Conservation (phyloP, 331 rosid species). For the Phaseolus coccineus region DNA sequence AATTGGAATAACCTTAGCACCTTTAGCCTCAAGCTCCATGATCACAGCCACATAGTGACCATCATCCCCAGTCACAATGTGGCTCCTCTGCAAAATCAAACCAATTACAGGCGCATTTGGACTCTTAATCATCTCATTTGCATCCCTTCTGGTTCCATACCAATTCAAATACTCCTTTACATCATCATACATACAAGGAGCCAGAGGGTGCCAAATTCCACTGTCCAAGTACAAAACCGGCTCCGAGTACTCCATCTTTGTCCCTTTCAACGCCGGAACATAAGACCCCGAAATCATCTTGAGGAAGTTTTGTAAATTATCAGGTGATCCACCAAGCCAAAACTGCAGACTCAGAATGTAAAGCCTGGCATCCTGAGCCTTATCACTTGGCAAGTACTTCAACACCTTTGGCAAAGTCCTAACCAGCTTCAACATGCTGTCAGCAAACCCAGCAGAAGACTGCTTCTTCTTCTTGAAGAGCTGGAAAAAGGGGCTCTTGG, state of each 20-base stretch:
- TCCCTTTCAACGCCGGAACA: slow-evolving; percentile 3
- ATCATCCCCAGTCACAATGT: slow-evolving; percentile 24
- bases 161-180: slow-evolving; percentile 25
- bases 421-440: slow-evolving; percentile 18
- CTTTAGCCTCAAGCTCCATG: slow-evolving; percentile 24
- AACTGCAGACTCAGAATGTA: slow-evolving; percentile 23
- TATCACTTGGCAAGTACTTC: slow-evolving; percentile 19
- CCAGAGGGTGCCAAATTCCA: slow-evolving; percentile 21
- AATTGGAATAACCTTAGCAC: slow-evolving; percentile 12
- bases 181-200: slow-evolving; percentile 20
- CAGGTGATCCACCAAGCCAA: slow-evolving; percentile 20
- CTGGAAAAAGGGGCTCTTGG: slow-evolving; percentile 17
- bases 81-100: neutral
- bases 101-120: neutral
- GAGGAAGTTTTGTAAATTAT: neutral
- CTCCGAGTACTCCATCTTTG: slow-evolving; percentile 12
- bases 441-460: slow-evolving; percentile 15
- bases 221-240: slow-evolving; percentile 13
- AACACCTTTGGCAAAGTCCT: slow-evolving; percentile 22
- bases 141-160: slow-evolving; percentile 20
- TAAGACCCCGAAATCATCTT: slow-evolving; percentile 5
- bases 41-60: slow-evolving; percentile 22
- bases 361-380: slow-evolving; percentile 17
- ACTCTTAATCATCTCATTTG: slow-evolving; percentile 1
- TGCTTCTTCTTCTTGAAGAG: slow-evolving; percentile 13